Evolutionary conservation across 2,329 filamentous ascomycete genomes (phyloP), one percentile per base, ranked within the genome.

Genomic region (Tolypocladium inflatum): DNA sequence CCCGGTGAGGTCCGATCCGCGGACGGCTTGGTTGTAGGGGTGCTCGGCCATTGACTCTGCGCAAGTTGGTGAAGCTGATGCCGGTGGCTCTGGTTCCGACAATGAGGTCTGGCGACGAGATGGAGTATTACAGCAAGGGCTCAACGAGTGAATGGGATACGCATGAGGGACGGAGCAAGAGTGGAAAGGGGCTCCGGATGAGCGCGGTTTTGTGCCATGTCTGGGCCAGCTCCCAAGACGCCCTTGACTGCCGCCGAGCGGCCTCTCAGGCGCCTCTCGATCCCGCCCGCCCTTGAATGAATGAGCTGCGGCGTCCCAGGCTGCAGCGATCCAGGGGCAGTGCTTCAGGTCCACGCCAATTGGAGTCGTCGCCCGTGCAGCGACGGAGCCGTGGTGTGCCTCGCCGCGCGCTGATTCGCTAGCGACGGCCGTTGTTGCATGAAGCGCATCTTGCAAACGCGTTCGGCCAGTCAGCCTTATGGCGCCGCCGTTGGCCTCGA

Each of bases 391-490:
- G 15, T 6, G 8, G 11, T n/a, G 21, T 19, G 11, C 23, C 26
- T 38, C 37, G 43, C 33, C 33, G 42, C 43, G 41, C 56, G 58
- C 58, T 67, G 63, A 67, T 67, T 67, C 59, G 65, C 61, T 66
- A 65, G 64, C 71, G 71, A 60, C 57, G 67, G 59, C 64, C 67
- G 57, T 57, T 67, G 63, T 69, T 65, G 55, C 64, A 66, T 64
- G 67, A 65, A 63, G 62, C 63, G 61, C 64, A 61, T 64, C 56
- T 63, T 62, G 63, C 64, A 63, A 60, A 65, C 60, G 62, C 48
- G 55, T 59, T 61, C 54, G 43, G 43, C 41, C 57, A 60, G 59
- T 59, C 60, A 62, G 60, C 61, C 60, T 56, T 62, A 61, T 57
- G 56, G 55, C 54, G 57, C 54, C 56, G 59, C 58, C 54, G 53